Evolutionary conservation across 75 land plant species (phyloP), one percentile per base, ranked within the genome.

Genomic region (Chamaecyparis obtusa): DNA sequence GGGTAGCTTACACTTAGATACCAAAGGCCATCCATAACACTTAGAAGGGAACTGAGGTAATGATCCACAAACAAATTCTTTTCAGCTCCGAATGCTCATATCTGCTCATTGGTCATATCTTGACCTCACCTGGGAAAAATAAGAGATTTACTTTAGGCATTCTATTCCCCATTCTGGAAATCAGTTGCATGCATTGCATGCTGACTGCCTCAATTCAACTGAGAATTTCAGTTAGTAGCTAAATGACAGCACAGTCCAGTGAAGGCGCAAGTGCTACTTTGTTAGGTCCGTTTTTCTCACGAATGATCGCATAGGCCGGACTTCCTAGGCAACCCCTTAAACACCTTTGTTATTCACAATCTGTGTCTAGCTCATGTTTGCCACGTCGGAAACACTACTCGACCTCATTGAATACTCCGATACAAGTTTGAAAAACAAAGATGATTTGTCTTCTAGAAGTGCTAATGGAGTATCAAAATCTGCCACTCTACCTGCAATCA

Each of bases 361-460:
- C 36, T n/a, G 39, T 86, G 32, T 74, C 83, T 39, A 36, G 51
- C 48, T 81, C 83, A 81, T 44, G 49, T 81, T 74, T 81, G 14
- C 83, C 87, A 69, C 54, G 21, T 94, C 95, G 86, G 95, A 85
- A 35, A 91, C 89, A 87, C 93, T 89, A 89, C 90, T 93, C 48
- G 96, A 94, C 85, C 97, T 90, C 86, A 91, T 77, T 4, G 95
- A 92, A 75, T 97, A 97, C 89, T 97, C 99, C 4, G 98, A 86
- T 13, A 97, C 99, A 48, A 97, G 92, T 89, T 93, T 97, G 7
- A 91, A 84, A 86, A 97, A 97, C 89, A 97, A 91, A 35, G 99
- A 95, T 60, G 94, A 90, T 86, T 93, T 95, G 80, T 97, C 92
- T 84, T 96, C 98, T 85, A 97, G 87, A 67, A 97, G 90, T 60